Conservation (phyloP, 1,139 yeast genomes). For the Nakaseomyces kungkrabaensis region DNA sequence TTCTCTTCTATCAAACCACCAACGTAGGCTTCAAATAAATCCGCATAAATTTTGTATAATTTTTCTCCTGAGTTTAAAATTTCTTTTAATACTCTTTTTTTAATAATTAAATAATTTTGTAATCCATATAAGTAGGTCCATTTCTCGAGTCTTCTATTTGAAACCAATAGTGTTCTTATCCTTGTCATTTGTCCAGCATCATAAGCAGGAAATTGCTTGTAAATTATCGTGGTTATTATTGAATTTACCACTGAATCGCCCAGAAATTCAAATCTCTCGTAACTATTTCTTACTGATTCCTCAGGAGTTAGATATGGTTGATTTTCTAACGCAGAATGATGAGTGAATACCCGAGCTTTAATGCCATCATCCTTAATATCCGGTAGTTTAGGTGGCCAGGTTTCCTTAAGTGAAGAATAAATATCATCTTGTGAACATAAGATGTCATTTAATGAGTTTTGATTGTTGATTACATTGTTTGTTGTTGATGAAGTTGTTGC, state of each 20-base stretch:
- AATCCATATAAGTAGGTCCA: conserved; percentile 1
- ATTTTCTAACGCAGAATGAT: background rate
- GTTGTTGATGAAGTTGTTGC: background rate
- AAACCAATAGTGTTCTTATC: background rate
- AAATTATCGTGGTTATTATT: background rate
- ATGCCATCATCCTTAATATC: background rate
- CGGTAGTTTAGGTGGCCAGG: background rate
- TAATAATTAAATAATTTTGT: background rate
- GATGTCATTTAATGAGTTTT: background rate
- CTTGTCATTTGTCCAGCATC: conserved; percentile 2
- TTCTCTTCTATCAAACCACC: conserved; percentile 1
- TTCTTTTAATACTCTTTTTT: background rate
- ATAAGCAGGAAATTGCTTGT: background rate
- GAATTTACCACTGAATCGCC: conserved; percentile 1
- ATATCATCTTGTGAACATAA: conserved; percentile 1
- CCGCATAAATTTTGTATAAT: background rate
- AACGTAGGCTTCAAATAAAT: conserved; percentile 2
- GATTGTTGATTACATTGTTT: background rate
- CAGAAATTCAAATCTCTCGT: conserved; percentile 1
- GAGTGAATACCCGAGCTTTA: conserved; percentile 1
- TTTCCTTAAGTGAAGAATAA: background rate
- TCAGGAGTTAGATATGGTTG: background rate
- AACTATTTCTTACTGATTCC: background rate
- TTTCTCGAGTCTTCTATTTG: conserved; percentile 2
- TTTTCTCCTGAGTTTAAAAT: conserved; percentile 1